phyloP scores from a whole-genome alignment of 148 eudicot genomes.

The Dianthus caryophyllus region DNA sequence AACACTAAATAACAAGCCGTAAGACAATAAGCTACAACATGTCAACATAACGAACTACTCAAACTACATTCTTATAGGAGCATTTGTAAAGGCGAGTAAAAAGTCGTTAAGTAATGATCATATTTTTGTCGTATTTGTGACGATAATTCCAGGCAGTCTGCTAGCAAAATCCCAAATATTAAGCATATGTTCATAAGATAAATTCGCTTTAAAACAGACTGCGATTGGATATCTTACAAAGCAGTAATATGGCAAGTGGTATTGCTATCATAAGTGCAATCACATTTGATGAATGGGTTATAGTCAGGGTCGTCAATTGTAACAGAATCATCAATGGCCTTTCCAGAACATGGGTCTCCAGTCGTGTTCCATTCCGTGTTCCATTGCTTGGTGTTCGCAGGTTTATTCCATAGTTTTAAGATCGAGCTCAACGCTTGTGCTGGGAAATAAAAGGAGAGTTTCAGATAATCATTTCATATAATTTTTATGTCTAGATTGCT shows the following conservation, averaged over 20 bases:
- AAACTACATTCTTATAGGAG: no score
- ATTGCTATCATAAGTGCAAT: slow-evolving; percentile 35
- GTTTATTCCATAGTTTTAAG: slow-evolving; percentile 37
- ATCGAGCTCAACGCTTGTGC: slow-evolving; percentile 45
- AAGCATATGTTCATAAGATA: neutral
- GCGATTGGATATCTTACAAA: slow-evolving; percentile 35
- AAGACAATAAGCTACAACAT: no score
- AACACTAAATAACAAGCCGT: no score
- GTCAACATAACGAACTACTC: no score
- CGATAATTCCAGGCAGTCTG: neutral
- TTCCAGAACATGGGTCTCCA: slow-evolving; percentile 70
- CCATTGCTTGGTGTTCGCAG: slow-evolving; percentile 39
- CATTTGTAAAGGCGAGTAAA: no score
- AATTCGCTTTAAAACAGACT: neutral
- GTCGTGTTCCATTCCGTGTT: slow-evolving; percentile 74
- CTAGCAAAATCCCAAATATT: no score
- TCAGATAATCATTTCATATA: neutral
- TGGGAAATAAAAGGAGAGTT: slow-evolving; percentile 20
- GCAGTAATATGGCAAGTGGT: slow-evolving; percentile 55
- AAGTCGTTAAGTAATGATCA: no score
- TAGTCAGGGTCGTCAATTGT: slow-evolving; percentile 33
- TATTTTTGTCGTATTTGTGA: no score
- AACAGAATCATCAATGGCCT: slow-evolving; percentile 24
- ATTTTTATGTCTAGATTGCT: no score
- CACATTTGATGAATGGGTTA: slow-evolving; percentile 65